Percentiles rank a stretch among this genome's conserved stretches.
Evolutionary conservation across 371 early-diverging fungal genomes (phyloP).

Genomic region (Syncephalastrum racemosum): DNA sequence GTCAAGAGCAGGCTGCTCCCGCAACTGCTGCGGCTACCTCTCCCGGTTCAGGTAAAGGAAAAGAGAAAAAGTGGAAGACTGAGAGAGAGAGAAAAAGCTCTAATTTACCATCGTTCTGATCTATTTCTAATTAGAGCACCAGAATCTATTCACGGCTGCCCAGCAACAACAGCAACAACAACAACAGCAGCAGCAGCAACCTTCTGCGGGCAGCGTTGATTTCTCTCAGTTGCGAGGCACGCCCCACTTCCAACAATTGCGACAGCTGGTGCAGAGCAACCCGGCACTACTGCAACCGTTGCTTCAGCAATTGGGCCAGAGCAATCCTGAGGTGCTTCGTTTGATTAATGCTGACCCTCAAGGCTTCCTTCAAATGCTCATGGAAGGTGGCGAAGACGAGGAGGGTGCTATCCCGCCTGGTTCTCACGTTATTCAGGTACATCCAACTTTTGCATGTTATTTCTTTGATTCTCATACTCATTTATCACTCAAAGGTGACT

Average conservation of each 20-base stretch:
- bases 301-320: conserved; percentile 78
- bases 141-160: conserved; percentile 62
- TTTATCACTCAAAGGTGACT: conserved; percentile 62
- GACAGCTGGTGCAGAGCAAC: conserved; percentile 83
- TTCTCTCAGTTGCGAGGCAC: conserved; percentile 69
- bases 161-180: conserved; percentile 45
- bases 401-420: conserved; percentile 50
- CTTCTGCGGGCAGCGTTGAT: conserved; percentile 31
- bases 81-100: not conserved
- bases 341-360: conserved; percentile 78
- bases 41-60: conserved; percentile 7
- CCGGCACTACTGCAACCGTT: conserved; percentile 88
- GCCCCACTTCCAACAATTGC: conserved; percentile 91
- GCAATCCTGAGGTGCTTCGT: conserved; percentile 86
- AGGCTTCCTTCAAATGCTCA: conserved; percentile 78
- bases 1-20: conserved; percentile 30
- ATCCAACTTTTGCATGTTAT: not conserved
- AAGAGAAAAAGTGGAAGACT: no score
- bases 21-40: conserved; percentile 38
- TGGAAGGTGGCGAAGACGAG: conserved; percentile 59
- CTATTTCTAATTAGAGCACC: conserved; percentile 22
- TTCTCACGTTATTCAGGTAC: conserved; percentile 72
- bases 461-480: not conserved
- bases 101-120: not conserved
- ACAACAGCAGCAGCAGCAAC: conserved; percentile 40